Conservation (phyloP, 2,329 filamentous ascomycete genomes). For the Fusarium denticulatum region DNA sequence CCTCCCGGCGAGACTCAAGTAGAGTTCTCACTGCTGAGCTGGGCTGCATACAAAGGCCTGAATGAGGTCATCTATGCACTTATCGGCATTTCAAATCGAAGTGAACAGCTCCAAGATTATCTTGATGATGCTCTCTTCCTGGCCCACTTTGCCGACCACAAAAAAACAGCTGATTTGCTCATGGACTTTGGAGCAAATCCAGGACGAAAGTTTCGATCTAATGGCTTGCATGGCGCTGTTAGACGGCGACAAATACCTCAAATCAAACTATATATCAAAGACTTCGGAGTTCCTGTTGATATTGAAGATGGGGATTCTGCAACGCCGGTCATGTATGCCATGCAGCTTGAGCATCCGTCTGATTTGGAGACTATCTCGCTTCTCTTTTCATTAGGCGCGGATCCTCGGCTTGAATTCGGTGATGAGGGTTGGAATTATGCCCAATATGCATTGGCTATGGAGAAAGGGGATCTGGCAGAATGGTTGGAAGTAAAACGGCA, state of each 20-base stretch:
- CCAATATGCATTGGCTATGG: neutral
- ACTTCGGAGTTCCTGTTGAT: neutral
- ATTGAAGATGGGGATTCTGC: accelerated
- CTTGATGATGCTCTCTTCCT: neutral
- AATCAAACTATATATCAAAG: neutral
- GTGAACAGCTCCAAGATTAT: neutral
- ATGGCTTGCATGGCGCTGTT: neutral
- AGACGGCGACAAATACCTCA: neutral
- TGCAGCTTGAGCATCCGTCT: neutral
- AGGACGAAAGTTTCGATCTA: neutral
- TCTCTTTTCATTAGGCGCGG: neutral
- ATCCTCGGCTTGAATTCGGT: neutral
- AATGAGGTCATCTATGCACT: neutral
- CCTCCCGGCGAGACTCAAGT: neutral
- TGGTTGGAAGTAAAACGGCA: neutral
- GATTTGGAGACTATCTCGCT: neutral
- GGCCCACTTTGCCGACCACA: neutral
- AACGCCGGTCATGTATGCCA: neutral
- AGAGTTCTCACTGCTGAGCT: neutral
- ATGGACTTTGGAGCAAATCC: neutral
- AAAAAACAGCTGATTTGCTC: neutral
- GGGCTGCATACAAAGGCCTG: neutral
- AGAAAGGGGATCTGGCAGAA: neutral
- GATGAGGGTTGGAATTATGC: neutral
- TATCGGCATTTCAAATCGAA: neutral